Conservation (phyloP, 495 filamentous ascomycete genomes). For the Tuber microsphaerosporum region DNA sequence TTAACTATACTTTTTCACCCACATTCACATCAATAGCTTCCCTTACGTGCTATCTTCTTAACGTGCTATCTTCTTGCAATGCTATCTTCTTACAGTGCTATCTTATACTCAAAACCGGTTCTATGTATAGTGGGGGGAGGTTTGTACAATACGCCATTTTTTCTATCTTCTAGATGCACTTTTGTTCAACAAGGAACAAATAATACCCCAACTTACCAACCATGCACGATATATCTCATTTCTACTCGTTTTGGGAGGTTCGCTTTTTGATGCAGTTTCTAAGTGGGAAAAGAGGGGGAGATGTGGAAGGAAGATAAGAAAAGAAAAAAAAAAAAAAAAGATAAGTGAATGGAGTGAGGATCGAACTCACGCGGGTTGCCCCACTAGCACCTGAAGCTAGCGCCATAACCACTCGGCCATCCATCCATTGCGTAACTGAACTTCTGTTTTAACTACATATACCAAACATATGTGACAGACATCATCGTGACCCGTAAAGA, state of each 20-base stretch:
- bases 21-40: background rate
- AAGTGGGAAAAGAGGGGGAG: background rate
- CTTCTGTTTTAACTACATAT: background rate
- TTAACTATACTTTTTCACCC: background rate
- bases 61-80: too few relatives aligned
- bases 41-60: background rate
- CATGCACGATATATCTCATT: background rate
- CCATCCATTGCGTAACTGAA: conserved; percentile 15
- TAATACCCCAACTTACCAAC: background rate
- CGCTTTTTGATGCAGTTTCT: background rate
- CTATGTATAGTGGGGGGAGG: background rate
- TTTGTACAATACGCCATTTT: background rate
- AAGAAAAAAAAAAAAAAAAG: conserved; percentile 20
- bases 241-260: background rate
- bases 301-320: background rate
- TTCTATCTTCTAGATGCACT: background rate
- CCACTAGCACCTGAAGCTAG: conserved; percentile 42
- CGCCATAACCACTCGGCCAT: conserved; percentile 42
- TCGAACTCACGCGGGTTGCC: conserved; percentile 41
- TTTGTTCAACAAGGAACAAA: conserved; percentile 2
- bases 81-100: too few relatives aligned
- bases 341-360: conserved; percentile 38
- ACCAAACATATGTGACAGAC: background rate
- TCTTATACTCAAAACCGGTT: background rate
- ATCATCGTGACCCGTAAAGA: background rate